Percentiles rank a stretch among this genome's conserved stretches.
These are phyloP conservation scores for Pestalotiopsis sp. DNA, from an alignment of 2,329 filamentous ascomycete genomes.

Conservation along the genomic window DNA sequence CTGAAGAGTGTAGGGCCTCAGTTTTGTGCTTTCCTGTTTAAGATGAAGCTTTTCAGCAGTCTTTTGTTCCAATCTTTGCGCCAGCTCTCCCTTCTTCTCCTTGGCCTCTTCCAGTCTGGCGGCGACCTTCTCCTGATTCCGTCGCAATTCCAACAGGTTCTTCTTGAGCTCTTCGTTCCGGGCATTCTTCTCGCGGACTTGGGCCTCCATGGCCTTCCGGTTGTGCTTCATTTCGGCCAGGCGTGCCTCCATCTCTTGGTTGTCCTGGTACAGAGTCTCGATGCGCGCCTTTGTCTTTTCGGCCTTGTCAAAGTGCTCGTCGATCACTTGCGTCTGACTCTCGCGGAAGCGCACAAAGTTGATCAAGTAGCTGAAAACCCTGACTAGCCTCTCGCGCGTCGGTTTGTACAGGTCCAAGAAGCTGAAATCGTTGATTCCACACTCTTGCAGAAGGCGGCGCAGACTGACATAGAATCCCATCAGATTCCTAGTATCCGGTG, in stretches of 20 bases:
- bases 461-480: conserved; percentile 94
- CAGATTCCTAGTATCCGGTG: conserved; percentile 84
- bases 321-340: conserved; percentile 84
- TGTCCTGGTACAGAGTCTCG: conserved; percentile 80
- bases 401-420: conserved; percentile 91
- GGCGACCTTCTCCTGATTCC: conserved; percentile 80
- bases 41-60: conserved; percentile 68
- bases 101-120: conserved; percentile 82
- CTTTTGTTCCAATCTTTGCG: conserved; percentile 69
- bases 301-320: conserved; percentile 89
- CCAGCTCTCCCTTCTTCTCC: conserved; percentile 75
- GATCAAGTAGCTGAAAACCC: conserved; percentile 97
- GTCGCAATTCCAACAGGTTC: conserved; percentile 75
- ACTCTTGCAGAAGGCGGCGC: conserved; percentile 77
- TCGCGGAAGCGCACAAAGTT: conserved; percentile 98
- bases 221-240: conserved; percentile 80
- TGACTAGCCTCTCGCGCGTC: conserved; percentile 84
- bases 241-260: conserved; percentile 80
- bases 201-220: conserved; percentile 75
- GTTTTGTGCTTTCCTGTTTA: conserved; percentile 82
- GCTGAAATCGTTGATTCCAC: conserved; percentile 89
- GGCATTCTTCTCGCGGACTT: conserved; percentile 81
- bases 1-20: conserved; percentile 89
- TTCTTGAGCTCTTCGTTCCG: conserved; percentile 87
- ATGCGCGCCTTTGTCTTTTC: conserved; percentile 86